phyloP scores from a whole-genome alignment of 1,284 basidiomycete genomes.

The Cystobasidium sp. region DNA sequence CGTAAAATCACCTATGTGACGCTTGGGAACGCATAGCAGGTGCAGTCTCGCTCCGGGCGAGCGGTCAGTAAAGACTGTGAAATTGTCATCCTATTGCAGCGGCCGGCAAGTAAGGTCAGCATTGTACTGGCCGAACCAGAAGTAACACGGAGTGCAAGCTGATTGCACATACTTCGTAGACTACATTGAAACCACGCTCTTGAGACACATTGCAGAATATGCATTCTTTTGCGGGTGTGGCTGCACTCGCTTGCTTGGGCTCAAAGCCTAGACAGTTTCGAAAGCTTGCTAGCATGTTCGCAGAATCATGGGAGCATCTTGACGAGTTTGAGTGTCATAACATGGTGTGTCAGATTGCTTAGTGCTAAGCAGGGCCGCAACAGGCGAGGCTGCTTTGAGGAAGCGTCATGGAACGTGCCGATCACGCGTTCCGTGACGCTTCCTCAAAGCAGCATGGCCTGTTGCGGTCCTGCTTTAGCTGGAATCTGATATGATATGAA shows the following conservation, averaged over 20 bases:
- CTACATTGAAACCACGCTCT: conserved; percentile 41
- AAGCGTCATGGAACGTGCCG: no score
- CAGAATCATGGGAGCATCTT: background rate
- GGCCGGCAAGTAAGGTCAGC: background rate
- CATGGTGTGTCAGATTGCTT: background rate
- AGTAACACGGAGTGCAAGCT: background rate
- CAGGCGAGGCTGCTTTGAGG: no score
- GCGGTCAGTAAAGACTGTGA: conserved; percentile 32
- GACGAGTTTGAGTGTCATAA: background rate
- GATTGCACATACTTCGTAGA: conserved; percentile 20
- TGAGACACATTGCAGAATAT: conserved; percentile 31
- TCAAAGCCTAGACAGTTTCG: conserved; percentile 25
- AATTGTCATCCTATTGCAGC: conserved; percentile 10
- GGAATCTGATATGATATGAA: no score
- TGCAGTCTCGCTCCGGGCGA: conserved; percentile 26
- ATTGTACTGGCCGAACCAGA: background rate
- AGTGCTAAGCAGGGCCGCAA: no score
- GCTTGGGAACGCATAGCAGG: conserved; percentile 37
- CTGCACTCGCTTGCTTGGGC: background rate
- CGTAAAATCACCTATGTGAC: conserved; percentile 11
- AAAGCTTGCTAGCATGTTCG: conserved; percentile 17
- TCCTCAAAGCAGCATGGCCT: no score
- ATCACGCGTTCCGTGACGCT: no score
- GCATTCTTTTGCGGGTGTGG: background rate
- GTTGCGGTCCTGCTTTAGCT: no score